Base-by-base conservation (phyloP, 805 yeast species). In the Schizosaccharomyces octosporus region DNA sequence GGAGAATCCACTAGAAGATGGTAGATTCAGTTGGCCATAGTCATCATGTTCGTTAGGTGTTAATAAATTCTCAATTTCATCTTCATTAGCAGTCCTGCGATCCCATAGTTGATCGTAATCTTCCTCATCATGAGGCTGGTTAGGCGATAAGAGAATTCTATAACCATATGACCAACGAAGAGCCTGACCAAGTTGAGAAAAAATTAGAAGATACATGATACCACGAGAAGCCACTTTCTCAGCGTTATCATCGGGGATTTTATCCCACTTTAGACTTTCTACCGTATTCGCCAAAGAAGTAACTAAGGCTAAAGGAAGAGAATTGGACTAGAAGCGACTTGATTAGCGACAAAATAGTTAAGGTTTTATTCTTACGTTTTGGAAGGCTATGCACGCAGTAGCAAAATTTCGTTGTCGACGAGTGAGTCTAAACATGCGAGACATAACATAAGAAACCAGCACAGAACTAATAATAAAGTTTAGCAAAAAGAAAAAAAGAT, bases 301-400 rank as follows among this genome's bases (percentile, higher is more conserved):
- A 7, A 84, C 81, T 65, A 93, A 76, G 0, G 96, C 87, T 1
- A 90, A 97, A 0, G 98, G 97, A 62, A 90, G 78, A 11, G 95
- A 85, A 74, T 90, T 90, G 55, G 95, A 87, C 72, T 90, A 93
- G 61, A 97, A 97, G 31, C 27, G 6, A 7, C 1, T 19, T 31
- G 6, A 7, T 19, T n/a, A 36, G 29, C 19, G 27, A 32, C 24
- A 3, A 9, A 57, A 29, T 17, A 9, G 3, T 19, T 17, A 32
- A 11, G 3, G 15, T 24, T 21, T 4, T 51, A 3, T 57, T 29
- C 60, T 4, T 57, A 57, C 61, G 21, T 59, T 59, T 32, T 59
- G 61, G 72, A 90, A 90, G 5, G 89, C 95, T 2, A 93, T 87
- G 94, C 93, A 93, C 1, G 96, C 97, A 27, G 94, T 84, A 60